Evolutionary conservation across 1,139 yeast genomes (phyloP).

Genomic region (Lodderomyces margitis): DNA sequence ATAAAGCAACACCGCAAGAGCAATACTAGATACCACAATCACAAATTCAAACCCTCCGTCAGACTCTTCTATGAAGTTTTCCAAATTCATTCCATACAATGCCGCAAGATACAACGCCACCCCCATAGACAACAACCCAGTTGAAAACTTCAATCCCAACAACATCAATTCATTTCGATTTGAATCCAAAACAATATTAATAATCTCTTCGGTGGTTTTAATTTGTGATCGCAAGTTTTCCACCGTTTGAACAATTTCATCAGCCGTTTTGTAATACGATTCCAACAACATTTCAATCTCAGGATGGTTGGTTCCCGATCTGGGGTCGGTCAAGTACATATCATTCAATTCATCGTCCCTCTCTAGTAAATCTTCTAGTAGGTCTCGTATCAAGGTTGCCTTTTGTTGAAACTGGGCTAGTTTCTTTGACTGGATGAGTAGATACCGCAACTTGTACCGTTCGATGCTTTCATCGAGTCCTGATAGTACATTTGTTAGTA

Average conservation of each 20-base stretch:
- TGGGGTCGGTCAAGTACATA: conserved; percentile 35
- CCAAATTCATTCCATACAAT: conserved; percentile 66
- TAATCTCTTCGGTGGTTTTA: conserved; percentile 47
- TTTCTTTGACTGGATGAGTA: conserved; percentile 44
- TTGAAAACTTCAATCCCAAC: conserved; percentile 41
- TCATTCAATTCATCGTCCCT: conserved; percentile 43
- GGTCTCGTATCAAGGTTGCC: conserved; percentile 38
- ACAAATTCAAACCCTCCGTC: conserved; percentile 42
- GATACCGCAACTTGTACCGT: conserved; percentile 36
- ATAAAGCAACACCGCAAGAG: conserved; percentile 25
- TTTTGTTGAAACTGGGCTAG: conserved; percentile 46
- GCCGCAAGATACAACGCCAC: conserved; percentile 40
- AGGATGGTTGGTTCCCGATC: conserved; percentile 37
- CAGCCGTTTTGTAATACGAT: conserved; percentile 42
- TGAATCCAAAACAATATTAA: conserved; percentile 45
- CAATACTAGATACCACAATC: conserved; percentile 26
- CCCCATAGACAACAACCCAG: conserved; percentile 43
- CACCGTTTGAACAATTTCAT: conserved; percentile 47
- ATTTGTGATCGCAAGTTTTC: conserved; percentile 42
- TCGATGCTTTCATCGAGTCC: conserved; percentile 44
- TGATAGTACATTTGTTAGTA: conserved; percentile 33
- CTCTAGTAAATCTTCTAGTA: conserved; percentile 39
- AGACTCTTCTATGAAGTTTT: conserved; percentile 83
- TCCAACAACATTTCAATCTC: conserved; percentile 46
- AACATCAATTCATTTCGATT: conserved; percentile 49